Evolutionary conservation across 495 filamentous ascomycete genomes (phyloP).

Genomic region (Aspergillus leporis): DNA sequence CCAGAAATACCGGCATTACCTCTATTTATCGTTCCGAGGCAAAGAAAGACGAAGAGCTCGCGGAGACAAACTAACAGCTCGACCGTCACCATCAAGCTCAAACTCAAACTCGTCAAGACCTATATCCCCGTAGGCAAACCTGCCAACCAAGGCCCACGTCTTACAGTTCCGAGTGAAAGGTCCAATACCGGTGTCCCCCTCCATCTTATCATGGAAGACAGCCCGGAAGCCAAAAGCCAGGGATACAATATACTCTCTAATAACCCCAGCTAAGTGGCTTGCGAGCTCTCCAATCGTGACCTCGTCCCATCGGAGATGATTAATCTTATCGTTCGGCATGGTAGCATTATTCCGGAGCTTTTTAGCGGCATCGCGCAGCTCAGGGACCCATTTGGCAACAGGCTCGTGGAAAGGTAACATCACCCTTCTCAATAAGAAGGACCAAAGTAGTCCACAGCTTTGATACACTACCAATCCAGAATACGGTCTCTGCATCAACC

Average conservation of each 20-base stretch:
- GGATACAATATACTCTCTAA: slow-evolving; percentile 38
- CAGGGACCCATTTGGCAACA: slow-evolving; percentile 50
- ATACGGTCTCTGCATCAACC: slow-evolving; percentile 48
- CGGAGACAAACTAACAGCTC: slow-evolving; percentile 28
- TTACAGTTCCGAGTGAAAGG: slow-evolving; percentile 25
- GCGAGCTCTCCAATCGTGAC: slow-evolving; percentile 56
- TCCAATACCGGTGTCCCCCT: slow-evolving; percentile 14
- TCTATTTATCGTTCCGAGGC: neutral
- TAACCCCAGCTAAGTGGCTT: slow-evolving; percentile 52
- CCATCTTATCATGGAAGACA: slow-evolving; percentile 32
- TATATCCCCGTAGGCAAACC: slow-evolving; percentile 30
- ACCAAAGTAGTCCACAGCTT: slow-evolving; percentile 51
- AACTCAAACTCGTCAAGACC: slow-evolving; percentile 46
- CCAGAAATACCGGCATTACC: no score
- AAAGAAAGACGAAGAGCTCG: slow-evolving; percentile 26
- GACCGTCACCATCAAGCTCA: slow-evolving; percentile 28
- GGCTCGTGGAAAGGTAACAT: slow-evolving; percentile 46
- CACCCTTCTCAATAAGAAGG: slow-evolving; percentile 46
- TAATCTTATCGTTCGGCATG: slow-evolving; percentile 31
- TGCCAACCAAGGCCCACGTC: slow-evolving; percentile 32
- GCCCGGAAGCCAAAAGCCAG: slow-evolving; percentile 40
- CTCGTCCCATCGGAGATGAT: slow-evolving; percentile 50
- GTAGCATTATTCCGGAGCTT: slow-evolving; percentile 12
- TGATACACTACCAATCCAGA: slow-evolving; percentile 51
- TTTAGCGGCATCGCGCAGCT: slow-evolving; percentile 33